Conservation (phyloP, 805 yeast species). For the Yamadazyma akitaensis region DNA sequence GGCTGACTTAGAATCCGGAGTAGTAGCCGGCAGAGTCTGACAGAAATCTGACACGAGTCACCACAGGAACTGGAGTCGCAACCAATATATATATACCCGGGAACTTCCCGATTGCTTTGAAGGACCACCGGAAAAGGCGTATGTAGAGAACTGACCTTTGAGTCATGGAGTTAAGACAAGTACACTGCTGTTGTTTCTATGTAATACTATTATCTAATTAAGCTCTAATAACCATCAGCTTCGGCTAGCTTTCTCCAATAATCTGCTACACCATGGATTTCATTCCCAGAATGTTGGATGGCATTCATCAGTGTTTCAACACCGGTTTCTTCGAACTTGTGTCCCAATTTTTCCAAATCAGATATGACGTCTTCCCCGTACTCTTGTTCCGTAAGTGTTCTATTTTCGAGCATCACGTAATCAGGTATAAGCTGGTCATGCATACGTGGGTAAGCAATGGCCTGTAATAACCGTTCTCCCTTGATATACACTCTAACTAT, state of each 20-base stretch:
- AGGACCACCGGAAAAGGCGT: no score
- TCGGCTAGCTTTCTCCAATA: slow-evolving; percentile 84
- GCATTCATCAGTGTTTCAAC: slow-evolving; percentile 42
- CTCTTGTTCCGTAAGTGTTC: slow-evolving; percentile 36
- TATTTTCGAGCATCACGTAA: slow-evolving; percentile 55
- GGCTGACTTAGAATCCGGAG: slow-evolving; percentile 1
- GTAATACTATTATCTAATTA: neutral
- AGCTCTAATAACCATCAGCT: slow-evolving; percentile 56
- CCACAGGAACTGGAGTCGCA: neutral
- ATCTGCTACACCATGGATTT: slow-evolving; percentile 74
- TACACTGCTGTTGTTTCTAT: no score
- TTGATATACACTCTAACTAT: slow-evolving; percentile 63
- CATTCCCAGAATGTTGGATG: slow-evolving; percentile 45
- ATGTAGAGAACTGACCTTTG: no score
- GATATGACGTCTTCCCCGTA: slow-evolving; percentile 17
- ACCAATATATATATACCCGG: no score
- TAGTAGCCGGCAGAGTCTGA: slow-evolving; percentile 2
- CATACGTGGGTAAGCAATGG: slow-evolving; percentile 74
- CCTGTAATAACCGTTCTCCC: slow-evolving; percentile 55
- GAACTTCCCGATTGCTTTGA: no score
- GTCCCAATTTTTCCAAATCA: slow-evolving; percentile 43
- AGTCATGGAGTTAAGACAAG: no score
- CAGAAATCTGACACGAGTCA: neutral
- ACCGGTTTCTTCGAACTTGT: slow-evolving; percentile 31
- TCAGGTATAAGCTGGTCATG: slow-evolving; percentile 92